Evolutionary conservation across 306 rosid species (phyloP).

Genomic region (Mimosa bimucronata): DNA sequence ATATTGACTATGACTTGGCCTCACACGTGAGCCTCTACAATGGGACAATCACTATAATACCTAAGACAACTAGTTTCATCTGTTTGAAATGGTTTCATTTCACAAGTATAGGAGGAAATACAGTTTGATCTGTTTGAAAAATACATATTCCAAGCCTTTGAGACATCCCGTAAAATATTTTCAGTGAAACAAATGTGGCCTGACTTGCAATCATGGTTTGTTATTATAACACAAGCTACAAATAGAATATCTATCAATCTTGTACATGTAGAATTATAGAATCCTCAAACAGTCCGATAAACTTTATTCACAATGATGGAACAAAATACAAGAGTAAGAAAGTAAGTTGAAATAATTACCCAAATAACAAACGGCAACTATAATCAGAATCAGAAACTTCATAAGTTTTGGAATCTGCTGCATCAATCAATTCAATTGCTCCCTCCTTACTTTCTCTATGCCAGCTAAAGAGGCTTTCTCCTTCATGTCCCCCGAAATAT

Average conservation of each 20-base stretch:
- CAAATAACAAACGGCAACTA: slow-evolving; percentile 75
- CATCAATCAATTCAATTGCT: slow-evolving; percentile 62
- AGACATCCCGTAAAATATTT: not conserved
- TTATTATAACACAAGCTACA: not conserved
- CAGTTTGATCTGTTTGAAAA: not conserved
- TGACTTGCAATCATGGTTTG: not conserved
- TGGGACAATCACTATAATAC: not conserved
- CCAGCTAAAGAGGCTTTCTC: slow-evolving; percentile 89
- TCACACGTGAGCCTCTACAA: not conserved
- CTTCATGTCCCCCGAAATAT: slow-evolving; percentile 97
- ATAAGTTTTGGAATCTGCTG: slow-evolving; percentile 68
- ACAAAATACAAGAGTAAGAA: slow-evolving; percentile 27
- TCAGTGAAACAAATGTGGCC: not conserved
- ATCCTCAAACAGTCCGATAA: too few relatives aligned
- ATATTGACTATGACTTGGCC: not conserved
- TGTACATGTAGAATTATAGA: not conserved
- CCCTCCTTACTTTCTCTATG: slow-evolving; percentile 85
- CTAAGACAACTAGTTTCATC: not conserved
- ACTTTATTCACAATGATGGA: not conserved
- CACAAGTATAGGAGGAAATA: not conserved
- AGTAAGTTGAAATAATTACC: slow-evolving; percentile 55
- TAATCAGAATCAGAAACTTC: slow-evolving; percentile 82
- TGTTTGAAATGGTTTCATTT: not conserved
- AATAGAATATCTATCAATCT: not conserved
- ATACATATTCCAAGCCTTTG: not conserved